These are phyloP conservation scores for Entoloma clypeatum DNA, from an alignment of 1,284 basidiomycete genomes.

Conservation along the genomic window DNA sequence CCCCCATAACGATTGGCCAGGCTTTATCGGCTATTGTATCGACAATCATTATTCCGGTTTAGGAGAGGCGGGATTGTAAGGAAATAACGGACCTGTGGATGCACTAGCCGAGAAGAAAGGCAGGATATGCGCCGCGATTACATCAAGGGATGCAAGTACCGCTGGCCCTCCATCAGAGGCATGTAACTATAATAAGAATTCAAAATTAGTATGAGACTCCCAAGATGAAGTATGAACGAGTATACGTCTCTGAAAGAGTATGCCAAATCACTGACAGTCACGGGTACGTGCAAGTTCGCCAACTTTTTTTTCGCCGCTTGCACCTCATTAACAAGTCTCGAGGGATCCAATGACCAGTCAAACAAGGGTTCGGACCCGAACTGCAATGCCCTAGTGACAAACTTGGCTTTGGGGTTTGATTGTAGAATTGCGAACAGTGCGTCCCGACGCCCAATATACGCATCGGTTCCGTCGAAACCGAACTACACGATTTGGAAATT, in stretches of 20 bases:
- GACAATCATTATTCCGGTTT: slow-evolving; percentile 3
- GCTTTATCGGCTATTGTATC: slow-evolving; percentile 42
- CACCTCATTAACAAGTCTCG: slow-evolving; percentile 56
- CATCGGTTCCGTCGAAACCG: slow-evolving; percentile 53
- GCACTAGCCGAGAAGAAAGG: slow-evolving; percentile 67
- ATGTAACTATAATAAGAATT: slow-evolving; percentile 26
- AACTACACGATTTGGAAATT: slow-evolving; percentile 40
- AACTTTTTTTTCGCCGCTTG: slow-evolving; percentile 46
- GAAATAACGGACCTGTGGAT: slow-evolving; percentile 45
- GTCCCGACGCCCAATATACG: slow-evolving; percentile 56
- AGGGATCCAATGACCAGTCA: slow-evolving; percentile 53
- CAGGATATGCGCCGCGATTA: slow-evolving; percentile 68
- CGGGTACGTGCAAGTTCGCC: slow-evolving; percentile 53
- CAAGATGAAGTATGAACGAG: not conserved
- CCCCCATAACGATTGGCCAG: slow-evolving; percentile 57
- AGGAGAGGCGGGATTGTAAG: too few species aligned
- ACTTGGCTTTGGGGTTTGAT: slow-evolving; percentile 62
- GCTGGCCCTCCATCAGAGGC: slow-evolving; percentile 48
- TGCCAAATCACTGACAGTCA: slow-evolving; percentile 59
- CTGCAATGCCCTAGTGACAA: slow-evolving; percentile 62
- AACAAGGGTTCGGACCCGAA: slow-evolving; percentile 76
- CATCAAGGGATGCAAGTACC: slow-evolving; percentile 62
- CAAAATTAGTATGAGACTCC: not conserved
- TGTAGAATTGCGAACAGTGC: slow-evolving; percentile 53
- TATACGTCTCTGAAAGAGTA: slow-evolving; percentile 42